A percentile compares a stretch with the other conserved stretches of the same genome.
Conservation (phyloP, 1,284 basidiomycete species). For the Boletus sp. region DNA sequence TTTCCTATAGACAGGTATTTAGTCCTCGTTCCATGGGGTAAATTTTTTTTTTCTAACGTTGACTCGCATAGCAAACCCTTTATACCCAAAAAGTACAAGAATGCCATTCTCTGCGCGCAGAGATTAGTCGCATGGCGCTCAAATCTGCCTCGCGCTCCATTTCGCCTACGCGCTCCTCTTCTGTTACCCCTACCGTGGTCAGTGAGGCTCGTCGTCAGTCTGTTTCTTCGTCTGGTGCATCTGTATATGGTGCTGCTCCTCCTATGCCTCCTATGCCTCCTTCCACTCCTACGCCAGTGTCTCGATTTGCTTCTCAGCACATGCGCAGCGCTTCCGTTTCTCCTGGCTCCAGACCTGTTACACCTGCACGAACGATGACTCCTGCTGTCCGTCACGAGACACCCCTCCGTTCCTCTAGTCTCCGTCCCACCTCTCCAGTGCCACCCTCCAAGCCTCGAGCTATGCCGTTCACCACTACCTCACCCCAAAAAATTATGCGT, state of each 20-base stretch:
- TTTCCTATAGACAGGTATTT: conserved; percentile 32
- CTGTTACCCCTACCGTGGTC: conserved; percentile 22
- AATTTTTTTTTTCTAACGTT: conserved; percentile 13
- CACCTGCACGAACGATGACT: conserved; percentile 39
- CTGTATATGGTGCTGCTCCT: conserved; percentile 31
- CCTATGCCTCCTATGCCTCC: conserved; percentile 31
- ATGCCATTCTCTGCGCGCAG: conserved; percentile 59
- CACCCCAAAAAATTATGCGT: conserved; percentile 45
- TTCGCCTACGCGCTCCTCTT: conserved; percentile 27
- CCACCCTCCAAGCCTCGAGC: conserved; percentile 44
- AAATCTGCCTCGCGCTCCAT: conserved; percentile 41
- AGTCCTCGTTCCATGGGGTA: background rate
- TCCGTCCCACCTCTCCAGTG: conserved; percentile 38
- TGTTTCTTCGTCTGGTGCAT: conserved; percentile 36
- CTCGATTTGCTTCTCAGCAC: conserved; percentile 48
- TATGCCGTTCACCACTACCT: conserved; percentile 38
- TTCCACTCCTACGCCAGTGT: conserved; percentile 37
- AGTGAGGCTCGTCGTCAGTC: conserved; percentile 31
- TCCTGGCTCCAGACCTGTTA: conserved; percentile 45
- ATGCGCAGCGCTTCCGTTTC: conserved; percentile 42
- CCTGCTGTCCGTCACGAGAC: conserved; percentile 36
- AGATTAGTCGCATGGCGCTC: conserved; percentile 50
- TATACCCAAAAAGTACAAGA: conserved; percentile 68
- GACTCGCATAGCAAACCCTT: conserved; percentile 45
- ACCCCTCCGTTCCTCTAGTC: conserved; percentile 31